Percentiles rank a stretch among this genome's conserved stretches.
Evolutionary conservation across 805 yeast genomes (phyloP).

Genomic region (Lipomyces orientalis): DNA sequence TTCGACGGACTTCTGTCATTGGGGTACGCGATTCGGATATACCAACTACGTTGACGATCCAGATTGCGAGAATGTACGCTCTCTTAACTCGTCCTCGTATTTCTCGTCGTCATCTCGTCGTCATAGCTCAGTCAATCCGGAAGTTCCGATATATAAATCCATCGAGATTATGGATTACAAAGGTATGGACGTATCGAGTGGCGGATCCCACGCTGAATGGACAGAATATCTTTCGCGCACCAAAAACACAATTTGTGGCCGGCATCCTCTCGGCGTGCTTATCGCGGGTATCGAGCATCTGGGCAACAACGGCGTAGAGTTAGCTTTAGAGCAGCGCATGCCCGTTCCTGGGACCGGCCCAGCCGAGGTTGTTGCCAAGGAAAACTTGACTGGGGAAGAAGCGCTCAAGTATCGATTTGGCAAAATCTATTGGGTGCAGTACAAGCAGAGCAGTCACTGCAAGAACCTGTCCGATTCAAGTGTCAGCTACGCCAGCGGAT

Average conservation of each 20-base stretch:
- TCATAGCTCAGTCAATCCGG: conserved; percentile 27
- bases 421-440: conserved; percentile 35
- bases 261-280: conserved; percentile 75
- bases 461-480: conserved; percentile 27
- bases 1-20: conserved; percentile 93
- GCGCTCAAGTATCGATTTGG: conserved; percentile 33
- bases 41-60: conserved; percentile 47
- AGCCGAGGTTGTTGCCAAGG: conserved; percentile 22
- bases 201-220: conserved; percentile 67
- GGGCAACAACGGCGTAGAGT: conserved; percentile 31
- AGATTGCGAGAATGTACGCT: conserved; percentile 17
- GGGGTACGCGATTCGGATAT: conserved; percentile 64
- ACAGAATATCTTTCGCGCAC: conserved; percentile 68
- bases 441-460: conserved; percentile 34
- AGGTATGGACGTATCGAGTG: conserved; percentile 68
- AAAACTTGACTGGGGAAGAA: conserved; percentile 24
- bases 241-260: conserved; percentile 93
- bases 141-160: conserved; percentile 65
- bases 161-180: conserved; percentile 73
- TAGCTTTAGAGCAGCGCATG: conserved; percentile 23
- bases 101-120: not conserved
- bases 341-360: conserved; percentile 29
- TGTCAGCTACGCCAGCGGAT: conserved; percentile 37
- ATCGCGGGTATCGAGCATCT: conserved; percentile 57
- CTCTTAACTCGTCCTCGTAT: conserved; percentile 5